Evolutionary conservation across 2,329 filamentous ascomycete species (phyloP), one percentile per base, ranked within the genome.

Genomic region (Pestalotiopsis sp.): DNA sequence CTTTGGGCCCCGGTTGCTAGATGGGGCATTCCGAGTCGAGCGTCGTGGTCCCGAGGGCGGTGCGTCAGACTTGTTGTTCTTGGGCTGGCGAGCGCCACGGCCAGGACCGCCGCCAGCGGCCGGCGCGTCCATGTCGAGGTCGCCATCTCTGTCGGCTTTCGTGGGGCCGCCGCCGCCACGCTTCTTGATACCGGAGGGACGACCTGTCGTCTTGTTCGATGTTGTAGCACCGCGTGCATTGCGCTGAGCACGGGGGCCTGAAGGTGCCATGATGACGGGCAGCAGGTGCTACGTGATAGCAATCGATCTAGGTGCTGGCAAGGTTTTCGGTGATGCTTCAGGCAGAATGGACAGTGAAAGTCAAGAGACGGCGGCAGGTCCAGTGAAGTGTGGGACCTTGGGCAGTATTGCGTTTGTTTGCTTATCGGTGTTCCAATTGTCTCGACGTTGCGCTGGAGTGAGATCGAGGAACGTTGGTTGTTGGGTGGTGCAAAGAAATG

Each of bases 71-170:
- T 70, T 70, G n/a, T 74, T 73, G 58, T 69, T 80, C 68, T 78
- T 79, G 66, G 23, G 25, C 14, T 52, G 57, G 20, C 68, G 27
- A 20, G 73, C 72, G 38, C 79, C 78, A 70, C 78, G 70, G 59
- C 76, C 71, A 57, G 73, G 69, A 65, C 75, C 80, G 68, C 77
- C 79, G 27, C 6, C 27, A n/a, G 77, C 70, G 36, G 68, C 81
- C 78, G 71, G 79, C 76, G 77, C 79, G 71, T 85, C 85, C 88
- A 90, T 90, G 39, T 87, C 83, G n/a, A 90, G 81, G 73, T 90
- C 88, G 39, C 88, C 88, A 80, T 90, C 88, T 66, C 82, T 80
- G 73, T 90, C 88, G 63, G 83, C 76, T 70, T 81, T 83, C 3
- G 75, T 73, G 4, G 76, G 67, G 23, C 74, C 71, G 56, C 77